Conservation (phyloP, 208 protist species). For the Vickermania ingenoplastis region DNA sequence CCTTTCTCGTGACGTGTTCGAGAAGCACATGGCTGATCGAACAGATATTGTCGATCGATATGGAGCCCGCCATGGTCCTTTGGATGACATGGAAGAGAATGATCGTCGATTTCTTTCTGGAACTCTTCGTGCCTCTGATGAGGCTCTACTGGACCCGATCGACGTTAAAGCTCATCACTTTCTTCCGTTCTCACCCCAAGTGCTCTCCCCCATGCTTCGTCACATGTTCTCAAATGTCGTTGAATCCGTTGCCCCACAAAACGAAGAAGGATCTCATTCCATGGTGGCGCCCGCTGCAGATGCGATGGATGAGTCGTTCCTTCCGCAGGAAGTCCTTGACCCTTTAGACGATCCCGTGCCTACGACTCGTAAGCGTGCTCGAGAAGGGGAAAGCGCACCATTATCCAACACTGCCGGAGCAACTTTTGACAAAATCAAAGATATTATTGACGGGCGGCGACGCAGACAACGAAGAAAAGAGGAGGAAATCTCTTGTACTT, state of each 20-base stretch:
- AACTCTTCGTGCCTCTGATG: conserved; percentile 10
- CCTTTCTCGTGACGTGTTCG: conserved; percentile 50
- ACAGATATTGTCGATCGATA: conserved; percentile 38
- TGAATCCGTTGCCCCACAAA: conserved; percentile 25
- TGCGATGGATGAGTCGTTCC: background rate
- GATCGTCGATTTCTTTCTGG: conserved; percentile 38
- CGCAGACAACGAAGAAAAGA: conserved; percentile 9
- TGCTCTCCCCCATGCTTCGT: conserved; percentile 19
- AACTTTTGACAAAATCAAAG: conserved; percentile 39
- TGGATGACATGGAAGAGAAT: conserved; percentile 41
- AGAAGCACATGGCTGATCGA: conserved; percentile 54
- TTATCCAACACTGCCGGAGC: conserved; percentile 31
- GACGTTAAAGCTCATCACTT: conserved; percentile 2
- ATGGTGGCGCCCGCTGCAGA: background rate
- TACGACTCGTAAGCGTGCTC: background rate
- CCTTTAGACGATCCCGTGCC: background rate
- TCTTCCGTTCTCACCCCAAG: conserved; percentile 15
- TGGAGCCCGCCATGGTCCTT: conserved; percentile 53
- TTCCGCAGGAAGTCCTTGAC: background rate
- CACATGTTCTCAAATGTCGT: conserved; percentile 25
- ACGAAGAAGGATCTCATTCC: no score
- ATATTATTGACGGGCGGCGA: background rate
- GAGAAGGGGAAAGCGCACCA: conserved; percentile 5
- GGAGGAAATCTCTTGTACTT: conserved; percentile 20
- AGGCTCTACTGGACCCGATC: background rate